These are phyloP conservation scores for Erodium moschatum DNA, from an alignment of 441 rosid species.

Conservation along the genomic window DNA sequence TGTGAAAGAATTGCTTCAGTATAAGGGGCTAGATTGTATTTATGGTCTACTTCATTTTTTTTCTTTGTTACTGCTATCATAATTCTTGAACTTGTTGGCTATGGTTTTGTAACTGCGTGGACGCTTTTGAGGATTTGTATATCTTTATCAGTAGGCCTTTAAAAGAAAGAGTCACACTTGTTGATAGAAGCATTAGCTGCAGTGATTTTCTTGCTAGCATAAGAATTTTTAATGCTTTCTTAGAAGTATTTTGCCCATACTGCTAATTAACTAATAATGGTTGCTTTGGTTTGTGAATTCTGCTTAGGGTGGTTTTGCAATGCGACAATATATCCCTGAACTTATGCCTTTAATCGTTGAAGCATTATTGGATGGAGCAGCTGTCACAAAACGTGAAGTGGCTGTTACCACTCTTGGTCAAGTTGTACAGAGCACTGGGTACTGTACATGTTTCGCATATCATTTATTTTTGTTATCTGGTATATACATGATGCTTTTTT, in stretches of 20 bases:
- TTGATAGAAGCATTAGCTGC: neutral
- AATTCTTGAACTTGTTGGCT: neutral
- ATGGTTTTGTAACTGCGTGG: neutral
- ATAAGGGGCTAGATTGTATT: neutral
- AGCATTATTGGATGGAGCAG: slow-evolving; percentile 96
- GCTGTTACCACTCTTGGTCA: slow-evolving; percentile 99
- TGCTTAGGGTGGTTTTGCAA: slow-evolving; percentile 90
- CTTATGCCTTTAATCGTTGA: slow-evolving; percentile 98
- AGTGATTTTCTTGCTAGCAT: neutral
- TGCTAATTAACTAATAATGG: neutral
- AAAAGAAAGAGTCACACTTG: neutral
- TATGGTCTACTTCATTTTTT: neutral
- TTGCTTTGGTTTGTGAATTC: slow-evolving; percentile 24
- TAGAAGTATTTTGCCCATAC: neutral
- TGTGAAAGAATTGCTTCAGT: no score
- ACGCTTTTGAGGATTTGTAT: no score
- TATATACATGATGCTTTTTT: no score
- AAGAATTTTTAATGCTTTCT: neutral
- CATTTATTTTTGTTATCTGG: no score
- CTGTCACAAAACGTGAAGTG: slow-evolving; percentile 91
- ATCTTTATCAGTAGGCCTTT: no score
- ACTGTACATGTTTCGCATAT: slow-evolving; percentile 26
- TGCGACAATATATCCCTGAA: slow-evolving; percentile 83
- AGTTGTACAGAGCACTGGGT: slow-evolving; percentile 99
- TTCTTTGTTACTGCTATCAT: neutral